Evolutionary conservation across 2,329 filamentous ascomycete genomes (phyloP), one percentile per base, ranked within the genome.

Genomic region (Monosporascus sp.): DNA sequence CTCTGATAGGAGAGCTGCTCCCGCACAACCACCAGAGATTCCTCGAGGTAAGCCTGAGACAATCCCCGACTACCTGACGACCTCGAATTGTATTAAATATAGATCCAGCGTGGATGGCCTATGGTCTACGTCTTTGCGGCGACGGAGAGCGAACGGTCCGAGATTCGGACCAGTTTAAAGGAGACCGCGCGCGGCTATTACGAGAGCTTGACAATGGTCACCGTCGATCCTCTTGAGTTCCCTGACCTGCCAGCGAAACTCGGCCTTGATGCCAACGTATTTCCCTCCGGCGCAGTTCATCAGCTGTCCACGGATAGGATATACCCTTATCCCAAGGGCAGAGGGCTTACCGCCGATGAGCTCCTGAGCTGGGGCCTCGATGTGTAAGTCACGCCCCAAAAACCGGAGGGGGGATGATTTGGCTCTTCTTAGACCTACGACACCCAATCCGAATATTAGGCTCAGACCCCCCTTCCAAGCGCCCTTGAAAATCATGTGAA

Each of bases 51-150:
- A 60, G 70, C 60, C n/a, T 11, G 36, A 24, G n/a, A 49, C 2
- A 22, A 11, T 27, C 39, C 15, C 35, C n/a, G 20, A 36, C 27
- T 5, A 17, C 9, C 15, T 35, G 9, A 31, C 7, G 8, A 6
- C 9, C 22, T 15, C 11, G n/a, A 47, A 15, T 22, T 36, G 18
- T 15, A 46, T n/a, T 18, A 49, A 43, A 20, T 25, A 8, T 22
- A 15, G 9, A 7, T 22, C 43, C 52, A 70, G 64, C 67, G 67
- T 44, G 68, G 63, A 20, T 69, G 64, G 64, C 65, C 71, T 6
- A 72, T 73, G 57, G 62, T 73, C 44, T 73, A 72, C 56, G 55
- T 73, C 48, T 71, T 73, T 52, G 65, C 67, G 7, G 47, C 55
- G 5, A 67, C 66, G 24, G 62, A 66, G 35, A 25, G 51, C 6